Conservation (phyloP, 805 yeast genomes). For the Metschnikowia lochheadii region DNA sequence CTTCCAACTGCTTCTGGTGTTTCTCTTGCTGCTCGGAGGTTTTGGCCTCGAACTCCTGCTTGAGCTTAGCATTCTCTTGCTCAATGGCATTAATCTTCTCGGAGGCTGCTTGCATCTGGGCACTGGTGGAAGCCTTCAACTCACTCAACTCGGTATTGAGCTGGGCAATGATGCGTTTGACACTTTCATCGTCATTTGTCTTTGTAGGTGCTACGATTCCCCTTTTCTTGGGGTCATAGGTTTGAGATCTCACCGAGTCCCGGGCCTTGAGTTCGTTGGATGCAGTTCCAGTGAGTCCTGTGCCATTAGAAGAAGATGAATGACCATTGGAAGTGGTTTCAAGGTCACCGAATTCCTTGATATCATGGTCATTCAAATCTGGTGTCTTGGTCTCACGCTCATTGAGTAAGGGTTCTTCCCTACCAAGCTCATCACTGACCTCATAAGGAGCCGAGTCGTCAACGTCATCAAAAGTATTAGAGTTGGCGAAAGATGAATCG, state of each 20-base stretch:
- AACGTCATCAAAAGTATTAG: not conserved
- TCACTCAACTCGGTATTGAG: constrained; percentile 31
- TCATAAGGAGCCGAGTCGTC: not conserved
- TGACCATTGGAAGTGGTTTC: not conserved
- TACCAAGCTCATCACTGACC: not conserved
- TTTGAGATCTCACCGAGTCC: not conserved
- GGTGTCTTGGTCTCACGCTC: not conserved
- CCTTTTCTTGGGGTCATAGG: constrained; percentile 1
- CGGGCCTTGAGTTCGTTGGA: not conserved
- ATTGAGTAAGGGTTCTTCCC: not conserved
- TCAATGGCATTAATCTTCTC: constrained; percentile 50
- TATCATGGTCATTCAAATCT: not conserved
- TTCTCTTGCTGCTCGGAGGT: constrained; percentile 16
- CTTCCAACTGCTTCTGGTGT: constrained; percentile 16
- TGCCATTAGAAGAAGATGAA: not conserved
- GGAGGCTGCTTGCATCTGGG: constrained; percentile 56
- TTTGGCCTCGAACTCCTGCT: not conserved
- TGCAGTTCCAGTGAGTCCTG: not conserved
- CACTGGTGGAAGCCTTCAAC: constrained; percentile 32
- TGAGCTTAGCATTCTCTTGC: constrained; percentile 18
- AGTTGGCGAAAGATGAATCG: not conserved
- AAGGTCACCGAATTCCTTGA: not conserved
- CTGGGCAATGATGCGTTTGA: constrained; percentile 30
- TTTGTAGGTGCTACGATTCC: not conserved
- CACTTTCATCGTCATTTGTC: constrained; percentile 16